Evolutionary conservation across 2,329 filamentous ascomycete species (phyloP).

Genomic region (Rhinocladiella similis): DNA sequence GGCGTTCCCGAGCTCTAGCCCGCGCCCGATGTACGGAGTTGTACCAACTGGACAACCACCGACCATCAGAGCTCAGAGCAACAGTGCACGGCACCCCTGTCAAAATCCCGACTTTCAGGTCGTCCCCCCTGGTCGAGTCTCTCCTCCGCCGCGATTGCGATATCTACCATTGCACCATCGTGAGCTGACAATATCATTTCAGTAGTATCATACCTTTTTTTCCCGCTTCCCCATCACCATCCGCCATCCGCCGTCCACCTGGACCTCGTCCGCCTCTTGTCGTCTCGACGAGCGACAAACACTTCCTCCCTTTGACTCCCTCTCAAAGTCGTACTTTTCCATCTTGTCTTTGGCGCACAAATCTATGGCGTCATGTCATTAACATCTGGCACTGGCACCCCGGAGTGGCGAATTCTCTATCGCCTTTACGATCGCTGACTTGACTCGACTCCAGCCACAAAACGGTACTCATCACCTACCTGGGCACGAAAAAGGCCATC

Average conservation of each 20-base stretch:
- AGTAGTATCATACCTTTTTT: not conserved
- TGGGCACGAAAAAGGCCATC: not conserved
- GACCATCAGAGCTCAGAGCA: too few relatives aligned
- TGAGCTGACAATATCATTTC: not conserved
- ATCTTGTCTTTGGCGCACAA: not conserved
- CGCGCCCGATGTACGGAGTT: not conserved
- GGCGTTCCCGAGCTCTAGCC: not conserved
- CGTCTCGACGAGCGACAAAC: not conserved
- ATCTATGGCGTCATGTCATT: conserved; percentile 27
- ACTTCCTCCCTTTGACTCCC: too few relatives aligned
- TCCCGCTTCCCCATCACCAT: not conserved
- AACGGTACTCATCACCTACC: not conserved
- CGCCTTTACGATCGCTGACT: conserved; percentile 12
- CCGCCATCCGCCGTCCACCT: not conserved
- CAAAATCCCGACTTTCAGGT: not conserved
- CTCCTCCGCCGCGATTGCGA: not conserved
- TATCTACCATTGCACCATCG: not conserved
- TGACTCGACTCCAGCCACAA: not conserved
- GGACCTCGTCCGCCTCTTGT: not conserved
- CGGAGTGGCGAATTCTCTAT: conserved; percentile 11
- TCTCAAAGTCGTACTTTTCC: not conserved
- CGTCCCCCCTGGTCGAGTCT: not conserved
- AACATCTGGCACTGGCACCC: conserved; percentile 4
- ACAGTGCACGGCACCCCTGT: not conserved
- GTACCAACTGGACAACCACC: too few relatives aligned